phyloP scores from a whole-genome alignment of 2,329 filamentous ascomycete species.

The Fusarium sp. region DNA sequence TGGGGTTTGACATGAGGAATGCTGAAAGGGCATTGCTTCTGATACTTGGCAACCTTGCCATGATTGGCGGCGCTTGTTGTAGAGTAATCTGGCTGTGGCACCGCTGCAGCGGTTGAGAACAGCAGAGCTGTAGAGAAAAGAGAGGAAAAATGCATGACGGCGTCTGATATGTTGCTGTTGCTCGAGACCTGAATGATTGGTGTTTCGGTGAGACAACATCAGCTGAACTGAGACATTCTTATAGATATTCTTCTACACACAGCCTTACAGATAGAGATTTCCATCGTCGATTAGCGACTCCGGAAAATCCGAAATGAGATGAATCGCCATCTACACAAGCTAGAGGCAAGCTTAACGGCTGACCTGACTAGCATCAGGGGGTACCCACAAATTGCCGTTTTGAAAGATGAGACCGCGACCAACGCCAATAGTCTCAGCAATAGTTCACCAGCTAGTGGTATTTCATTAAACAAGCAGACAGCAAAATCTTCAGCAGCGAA shows the following conservation, averaged over 20 bases:
- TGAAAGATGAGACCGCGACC: accelerated
- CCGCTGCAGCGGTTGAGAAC: background rate
- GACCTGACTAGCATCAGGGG: background rate
- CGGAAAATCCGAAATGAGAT: background rate
- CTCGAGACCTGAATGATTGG: background rate
- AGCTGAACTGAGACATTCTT: background rate
- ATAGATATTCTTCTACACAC: background rate
- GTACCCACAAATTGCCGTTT: background rate
- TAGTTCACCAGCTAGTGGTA: background rate
- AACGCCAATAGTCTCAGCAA: background rate
- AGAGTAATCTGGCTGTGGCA: background rate
- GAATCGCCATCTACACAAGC: background rate
- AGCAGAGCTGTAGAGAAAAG: background rate
- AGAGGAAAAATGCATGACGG: background rate
- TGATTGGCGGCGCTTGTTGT: accelerated
- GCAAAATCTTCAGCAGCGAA: background rate
- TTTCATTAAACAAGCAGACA: no score
- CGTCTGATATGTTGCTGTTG: background rate
- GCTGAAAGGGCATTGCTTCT: background rate
- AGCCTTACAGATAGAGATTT: background rate
- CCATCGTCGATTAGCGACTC: background rate
- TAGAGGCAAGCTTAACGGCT: background rate
- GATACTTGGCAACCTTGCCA: background rate
- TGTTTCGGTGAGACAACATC: accelerated
- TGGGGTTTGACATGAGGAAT: background rate